Base-by-base conservation (phyloP, 441 rosid genomes). In the Croton laevigatus region DNA sequence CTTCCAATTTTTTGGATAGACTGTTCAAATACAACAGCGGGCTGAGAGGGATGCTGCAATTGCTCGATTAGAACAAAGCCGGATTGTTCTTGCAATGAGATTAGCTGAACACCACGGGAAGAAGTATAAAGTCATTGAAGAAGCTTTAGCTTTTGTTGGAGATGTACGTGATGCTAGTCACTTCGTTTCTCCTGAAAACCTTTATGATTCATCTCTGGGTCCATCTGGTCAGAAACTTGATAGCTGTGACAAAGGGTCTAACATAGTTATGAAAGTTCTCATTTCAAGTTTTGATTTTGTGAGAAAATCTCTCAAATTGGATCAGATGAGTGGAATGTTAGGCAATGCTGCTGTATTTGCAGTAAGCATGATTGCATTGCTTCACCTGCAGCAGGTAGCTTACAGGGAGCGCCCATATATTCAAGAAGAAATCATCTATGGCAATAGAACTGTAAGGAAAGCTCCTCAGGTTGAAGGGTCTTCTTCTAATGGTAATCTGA, bases 11-110 rank as follows among this genome's bases (percentile, higher is more conserved):
- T 55, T 59, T 66, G 32, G 32, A 69, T 81, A 94, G 97, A 91
- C 89, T 1, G 79, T 94, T 51, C 95, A 94, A 71, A 75, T 78
- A 45, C 95, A 91, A 80, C 97, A 91, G 74, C 87, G 85, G 59
- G 94, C 91, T 8, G 97, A 94, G 85, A 83, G 88, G 81, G 97
- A 91, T 83, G 83, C 92, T 14, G 95, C 97, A 11, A 77, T 94
- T 77, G 97, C 95, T 16, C 82, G 86, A 67, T 72, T 94, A 76
- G 95, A 94, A 63, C 95, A 94, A 74, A 91, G 95, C 83, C 80
- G 95, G 81, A 82, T 89, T 19, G 68, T 94, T 74, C 92, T 91
- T 23, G 92, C 95, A 45, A 78, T 86, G 91, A 84, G 95, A 75
- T 77, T 94, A 75, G 83, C 91, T 17, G 95, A 86, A 53, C 97